These are phyloP conservation scores for Aschersonia sp. DNA, from an alignment of 2,329 filamentous ascomycete species.

Conservation along the genomic window DNA sequence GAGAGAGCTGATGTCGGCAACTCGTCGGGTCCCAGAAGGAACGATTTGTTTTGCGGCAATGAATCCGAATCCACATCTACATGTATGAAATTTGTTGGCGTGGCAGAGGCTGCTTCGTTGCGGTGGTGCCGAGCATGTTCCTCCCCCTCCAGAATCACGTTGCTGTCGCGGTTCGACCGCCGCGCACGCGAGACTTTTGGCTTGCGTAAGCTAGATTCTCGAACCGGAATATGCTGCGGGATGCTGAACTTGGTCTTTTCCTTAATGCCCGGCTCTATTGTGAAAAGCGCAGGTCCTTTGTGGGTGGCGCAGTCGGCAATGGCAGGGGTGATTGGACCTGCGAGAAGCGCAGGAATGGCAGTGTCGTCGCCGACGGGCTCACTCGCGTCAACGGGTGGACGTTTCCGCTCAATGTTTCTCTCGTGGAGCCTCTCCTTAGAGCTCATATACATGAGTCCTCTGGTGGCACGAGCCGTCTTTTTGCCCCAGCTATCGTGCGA, in stretches of 20 bases:
- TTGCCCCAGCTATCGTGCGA: constrained; percentile 50
- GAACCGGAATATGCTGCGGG: constrained; percentile 44
- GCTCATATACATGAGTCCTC: constrained; percentile 58
- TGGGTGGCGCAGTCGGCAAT: constrained; percentile 38
- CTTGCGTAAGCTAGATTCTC: constrained; percentile 51
- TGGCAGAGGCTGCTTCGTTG: background rate
- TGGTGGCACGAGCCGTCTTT: constrained; percentile 36
- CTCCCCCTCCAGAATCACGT: constrained; percentile 27
- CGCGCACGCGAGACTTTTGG: constrained; percentile 36
- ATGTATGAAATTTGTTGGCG: no score
- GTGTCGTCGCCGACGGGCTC: constrained; percentile 9
- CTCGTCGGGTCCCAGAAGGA: constrained; percentile 12
- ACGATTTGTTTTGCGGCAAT: constrained; percentile 5
- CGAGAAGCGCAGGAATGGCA: constrained; percentile 10
- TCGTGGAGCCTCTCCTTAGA: constrained; percentile 54
- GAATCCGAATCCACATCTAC: constrained; percentile 1
- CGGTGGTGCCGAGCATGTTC: constrained; percentile 12
- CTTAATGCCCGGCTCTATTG: constrained; percentile 9
- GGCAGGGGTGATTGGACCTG: constrained; percentile 21
- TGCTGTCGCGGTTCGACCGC: constrained; percentile 33
- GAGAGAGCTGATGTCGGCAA: constrained; percentile 6
- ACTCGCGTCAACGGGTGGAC: constrained; percentile 23
- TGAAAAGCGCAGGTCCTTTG: constrained; percentile 31
- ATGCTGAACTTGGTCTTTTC: constrained; percentile 11
- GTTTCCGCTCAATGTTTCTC: constrained; percentile 47